Percentiles rank a stretch among this genome's conserved stretches.
Evolutionary conservation across 768 basidiomycete genomes (phyloP).

Genomic region (Xerocomellus dryophilus): DNA sequence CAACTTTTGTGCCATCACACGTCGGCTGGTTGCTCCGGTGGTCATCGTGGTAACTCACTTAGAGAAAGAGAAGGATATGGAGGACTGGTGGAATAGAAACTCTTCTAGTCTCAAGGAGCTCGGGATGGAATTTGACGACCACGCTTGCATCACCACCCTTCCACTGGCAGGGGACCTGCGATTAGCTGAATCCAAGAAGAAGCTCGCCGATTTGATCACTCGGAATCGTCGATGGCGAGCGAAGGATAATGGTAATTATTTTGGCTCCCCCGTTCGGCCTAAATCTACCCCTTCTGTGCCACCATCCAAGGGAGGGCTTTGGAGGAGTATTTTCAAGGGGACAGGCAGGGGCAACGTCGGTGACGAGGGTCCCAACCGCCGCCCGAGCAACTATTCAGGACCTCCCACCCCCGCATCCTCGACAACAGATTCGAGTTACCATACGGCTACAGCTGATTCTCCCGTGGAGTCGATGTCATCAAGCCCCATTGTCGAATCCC

Average conservation of each 20-base stretch:
- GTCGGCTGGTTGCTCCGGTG: constrained; percentile 35
- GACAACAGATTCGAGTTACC: not conserved
- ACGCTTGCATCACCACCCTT: constrained; percentile 39
- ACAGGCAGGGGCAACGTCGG: not conserved
- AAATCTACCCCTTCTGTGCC: not conserved
- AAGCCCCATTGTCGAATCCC: constrained; percentile 9
- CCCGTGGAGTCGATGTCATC: constrained; percentile 3
- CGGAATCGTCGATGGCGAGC: constrained; percentile 7
- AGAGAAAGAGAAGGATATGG: constrained; percentile 29
- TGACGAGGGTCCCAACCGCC: not conserved
- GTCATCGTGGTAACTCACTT: constrained; percentile 37
- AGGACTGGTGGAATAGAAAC: constrained; percentile 34
- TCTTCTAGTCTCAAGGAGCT: constrained; percentile 19
- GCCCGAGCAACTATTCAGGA: not conserved
- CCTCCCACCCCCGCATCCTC: not conserved
- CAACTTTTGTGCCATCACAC: constrained; percentile 36
- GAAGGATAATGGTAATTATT: constrained; percentile 5
- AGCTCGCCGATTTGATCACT: constrained; percentile 16
- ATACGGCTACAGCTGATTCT: constrained; percentile 13
- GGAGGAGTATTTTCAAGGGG: not conserved
- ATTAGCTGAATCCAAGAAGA: constrained; percentile 11
- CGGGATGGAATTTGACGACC: constrained; percentile 34
- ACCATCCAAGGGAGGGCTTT: not conserved
- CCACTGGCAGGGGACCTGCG: constrained; percentile 1
- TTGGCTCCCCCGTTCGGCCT: constrained; percentile 6